Evolutionary conservation across 257 asterid species (phyloP), one percentile per base, ranked within the genome.

Genomic region (Fraxinus excelsior): DNA sequence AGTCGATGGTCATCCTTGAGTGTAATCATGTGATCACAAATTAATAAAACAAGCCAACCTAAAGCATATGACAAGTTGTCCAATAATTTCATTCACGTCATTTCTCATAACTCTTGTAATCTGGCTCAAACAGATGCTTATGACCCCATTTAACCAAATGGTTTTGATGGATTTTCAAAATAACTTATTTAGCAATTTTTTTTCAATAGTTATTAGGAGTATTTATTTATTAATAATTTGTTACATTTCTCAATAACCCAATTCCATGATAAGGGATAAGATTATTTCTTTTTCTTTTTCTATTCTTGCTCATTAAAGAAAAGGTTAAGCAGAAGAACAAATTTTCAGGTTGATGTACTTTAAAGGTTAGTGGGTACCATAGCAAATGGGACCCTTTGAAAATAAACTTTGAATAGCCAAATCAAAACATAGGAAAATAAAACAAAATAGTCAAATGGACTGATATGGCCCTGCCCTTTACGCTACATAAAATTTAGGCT

Each of bases 361-460:
- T 28, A 58, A 60, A 60, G 67, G 67, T 60, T 11, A 3, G 81
- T 71, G 79, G 79, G 79, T 73, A 70, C 26, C n/a, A 67, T 29
- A 26, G 46, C 81, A 76, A 21, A 67, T 26, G 84, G 84, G 81
- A 51, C 84, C 79, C 73, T 66, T 19, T 64, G 34, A 31, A 53
- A 28, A 26, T n/a, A 35, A 35, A 34, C 7, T n/a, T 58, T 58
- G 28, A 58, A 58, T 58, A 8, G 29, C 64, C 64, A 18, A 53
- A 53, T 58, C 66, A 58, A 58, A 58, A n/a, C 66, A 21, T 58
- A 1, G 29, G 12, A n/a, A 58, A 58, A 58, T 51, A 51, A 51
- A 51, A 51, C 62, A 16, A 51, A 51, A 51, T 51, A 51, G 62
- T 51, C 13, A 58, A 58, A 56, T 56, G 65, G 65, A 56, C 9